Evolutionary conservation across 108 stramenopile genomes (phyloP).

Genomic region (Aurantiochytrium sp.): DNA sequence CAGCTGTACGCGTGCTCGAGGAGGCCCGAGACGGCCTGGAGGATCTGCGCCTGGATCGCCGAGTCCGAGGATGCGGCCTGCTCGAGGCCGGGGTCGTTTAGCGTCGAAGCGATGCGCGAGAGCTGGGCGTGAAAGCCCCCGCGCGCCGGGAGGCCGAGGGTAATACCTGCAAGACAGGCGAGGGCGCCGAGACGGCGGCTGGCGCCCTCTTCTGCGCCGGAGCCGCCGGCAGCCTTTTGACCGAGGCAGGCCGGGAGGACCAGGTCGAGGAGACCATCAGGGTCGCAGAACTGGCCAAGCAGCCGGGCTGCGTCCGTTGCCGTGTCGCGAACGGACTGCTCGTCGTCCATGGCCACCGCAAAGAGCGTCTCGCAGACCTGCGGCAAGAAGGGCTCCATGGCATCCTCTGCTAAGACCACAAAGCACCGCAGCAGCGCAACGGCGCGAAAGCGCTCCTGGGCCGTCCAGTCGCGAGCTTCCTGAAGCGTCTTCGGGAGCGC

Average conservation of each 20-base stretch:
- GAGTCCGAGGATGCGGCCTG: background rate
- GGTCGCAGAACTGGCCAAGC: background rate
- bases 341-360: background rate
- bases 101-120: background rate
- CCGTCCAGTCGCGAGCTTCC: conserved; percentile 20
- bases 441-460: conserved; percentile 22
- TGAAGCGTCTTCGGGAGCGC: background rate
- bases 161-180: background rate
- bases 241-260: background rate
- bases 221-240: background rate
- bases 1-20: background rate
- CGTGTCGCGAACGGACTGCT: background rate
- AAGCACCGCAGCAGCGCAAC: background rate
- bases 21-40: background rate
- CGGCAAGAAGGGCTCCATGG: background rate
- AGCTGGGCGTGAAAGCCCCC: background rate
- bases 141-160: background rate
- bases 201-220: background rate
- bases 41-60: background rate
- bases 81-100: background rate
- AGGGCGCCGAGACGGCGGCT: background rate
- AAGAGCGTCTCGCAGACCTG: background rate
- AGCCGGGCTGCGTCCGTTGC: background rate
- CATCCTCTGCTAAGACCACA: background rate
- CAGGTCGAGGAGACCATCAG: background rate